Base-by-base conservation (phyloP, 306 rosid genomes). In the Spatholobus suberectus region DNA sequence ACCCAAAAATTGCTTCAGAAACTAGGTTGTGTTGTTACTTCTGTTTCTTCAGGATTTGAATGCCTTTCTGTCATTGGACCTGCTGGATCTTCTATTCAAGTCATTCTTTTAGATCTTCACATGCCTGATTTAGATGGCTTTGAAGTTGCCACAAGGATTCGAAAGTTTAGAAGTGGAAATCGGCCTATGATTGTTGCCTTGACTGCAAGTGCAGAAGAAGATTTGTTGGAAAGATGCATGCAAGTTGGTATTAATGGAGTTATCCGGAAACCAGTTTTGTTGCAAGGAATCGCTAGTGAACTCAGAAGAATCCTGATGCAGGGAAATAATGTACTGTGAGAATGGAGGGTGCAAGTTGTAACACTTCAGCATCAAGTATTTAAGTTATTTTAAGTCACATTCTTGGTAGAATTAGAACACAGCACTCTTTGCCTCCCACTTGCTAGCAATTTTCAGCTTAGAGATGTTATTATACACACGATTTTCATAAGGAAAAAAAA, bases 81-180 rank as follows among this genome's bases (percentile, higher is more conserved):
- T 0, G 65, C 90, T n/a, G 92, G 93, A 66, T 76, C 93, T 35
- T 78, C 97, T 8, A 21, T 92, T 57, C 91, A 94, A 86, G 84
- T 94, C 78, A 81, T 94, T 77, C 88, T 96, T 17, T 89, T 96
- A 73, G 98, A 94, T 84, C 97, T 96, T 84, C 92, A 92, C 83
- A 92, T 90, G 95, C 88, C 93, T 0, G 98, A 91, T 38, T 70
- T 94, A 86, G 99, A 96, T 58, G 97, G 97, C 70, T 91, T 89
- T 15, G 97, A 96, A 77, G 98, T 96, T 20, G 91, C 99, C 49
- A 75, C 79, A 0, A 89, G 89, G 83, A 92, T 96, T 46, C 91
- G 95, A 61, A 94, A 94, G 87, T 90, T 79, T 8, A 81, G 94
- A 59, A 94, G 98, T 89, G 92, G 85, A 49, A 91, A 90, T 79